A percentile compares a stretch with the other conserved stretches of the same genome.
phyloP scores from a whole-genome alignment of 2,329 filamentous ascomycete genomes.

The Dactylellina drechsleri region DNA sequence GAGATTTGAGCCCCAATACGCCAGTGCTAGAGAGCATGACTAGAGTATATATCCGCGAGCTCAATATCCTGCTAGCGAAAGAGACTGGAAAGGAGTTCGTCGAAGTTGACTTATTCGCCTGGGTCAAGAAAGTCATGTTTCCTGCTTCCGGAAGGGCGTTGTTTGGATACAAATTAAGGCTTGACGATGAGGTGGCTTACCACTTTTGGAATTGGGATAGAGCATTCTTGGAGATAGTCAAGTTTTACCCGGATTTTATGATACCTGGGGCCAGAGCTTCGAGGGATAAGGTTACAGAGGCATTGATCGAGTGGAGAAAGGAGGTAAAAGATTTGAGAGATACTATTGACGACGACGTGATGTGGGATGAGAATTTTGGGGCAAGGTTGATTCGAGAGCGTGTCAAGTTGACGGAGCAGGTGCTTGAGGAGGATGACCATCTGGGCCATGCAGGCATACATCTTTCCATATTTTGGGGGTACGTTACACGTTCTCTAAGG shows the following conservation, averaged over 20 bases:
- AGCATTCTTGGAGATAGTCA: conserved; percentile 26
- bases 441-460: conserved; percentile 39
- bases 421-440: conserved; percentile 25
- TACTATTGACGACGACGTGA: conserved; percentile 30
- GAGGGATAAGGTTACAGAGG: conserved; percentile 17
- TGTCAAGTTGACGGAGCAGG: conserved; percentile 26
- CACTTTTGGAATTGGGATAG: conserved; percentile 47
- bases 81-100: conserved; percentile 18
- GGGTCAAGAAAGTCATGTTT: conserved; percentile 47
- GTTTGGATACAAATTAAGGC: conserved; percentile 28
- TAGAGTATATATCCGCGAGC: conserved; percentile 23
- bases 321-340: conserved; percentile 32
- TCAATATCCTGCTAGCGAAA: neutral
- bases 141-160: conserved; percentile 31
- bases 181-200: conserved; percentile 21
- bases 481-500: neutral
- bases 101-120: conserved; percentile 38
- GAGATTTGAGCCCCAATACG: conserved; percentile 20
- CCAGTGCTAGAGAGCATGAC: conserved; percentile 29
- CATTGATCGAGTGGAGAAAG: conserved; percentile 27
- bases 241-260: conserved; percentile 44
- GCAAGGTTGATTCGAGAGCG: conserved; percentile 26
- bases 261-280: conserved; percentile 38
- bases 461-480: conserved; percentile 46
- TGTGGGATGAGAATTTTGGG: conserved; percentile 49